Evolutionary conservation across 2,329 filamentous ascomycete species (phyloP).

Genomic region (Epichloe scottii): DNA sequence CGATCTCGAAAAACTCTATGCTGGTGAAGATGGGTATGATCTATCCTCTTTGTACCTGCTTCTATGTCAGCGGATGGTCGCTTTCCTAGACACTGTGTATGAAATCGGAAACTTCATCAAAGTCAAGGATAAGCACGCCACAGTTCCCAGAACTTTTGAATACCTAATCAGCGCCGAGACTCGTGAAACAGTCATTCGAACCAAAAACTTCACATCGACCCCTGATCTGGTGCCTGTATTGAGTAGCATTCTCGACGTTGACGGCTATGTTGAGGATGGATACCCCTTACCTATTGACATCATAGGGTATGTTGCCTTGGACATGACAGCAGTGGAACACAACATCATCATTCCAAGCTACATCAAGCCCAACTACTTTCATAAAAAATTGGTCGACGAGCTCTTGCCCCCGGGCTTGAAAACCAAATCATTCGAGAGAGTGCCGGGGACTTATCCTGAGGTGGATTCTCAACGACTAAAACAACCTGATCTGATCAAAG

Average conservation of each 20-base stretch:
- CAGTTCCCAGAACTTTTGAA: slow-evolving; percentile 12
- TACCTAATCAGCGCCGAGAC: slow-evolving; percentile 10
- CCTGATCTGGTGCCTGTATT: slow-evolving; percentile 15
- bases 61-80: slow-evolving; percentile 11
- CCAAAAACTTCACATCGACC: slow-evolving; percentile 15
- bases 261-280: neutral
- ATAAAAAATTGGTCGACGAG: slow-evolving; percentile 11
- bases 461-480: slow-evolving; percentile 5
- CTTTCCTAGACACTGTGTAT: slow-evolving; percentile 15
- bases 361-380: slow-evolving; percentile 14
- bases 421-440: slow-evolving; percentile 6
- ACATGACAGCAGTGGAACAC: slow-evolving; percentile 17
- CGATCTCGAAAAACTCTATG: slow-evolving; percentile 9
- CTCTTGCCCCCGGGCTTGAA: slow-evolving; percentile 12
- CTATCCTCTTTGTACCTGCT: slow-evolving; percentile 12
- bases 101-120: slow-evolving; percentile 16
- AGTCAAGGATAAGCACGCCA: slow-evolving; percentile 12
- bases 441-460: slow-evolving; percentile 18
- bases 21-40: slow-evolving; percentile 9
- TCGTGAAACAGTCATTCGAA: slow-evolving; percentile 9
- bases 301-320: slow-evolving; percentile 16
- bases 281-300: slow-evolving; percentile 12
- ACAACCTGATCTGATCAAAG: neutral
- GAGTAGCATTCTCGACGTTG: slow-evolving; percentile 11
- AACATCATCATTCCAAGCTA: slow-evolving; percentile 18